A percentile compares a stretch with the other conserved stretches of the same genome.
Conservation (phyloP, 257 asterid genomes). For the Solanum piurae region DNA sequence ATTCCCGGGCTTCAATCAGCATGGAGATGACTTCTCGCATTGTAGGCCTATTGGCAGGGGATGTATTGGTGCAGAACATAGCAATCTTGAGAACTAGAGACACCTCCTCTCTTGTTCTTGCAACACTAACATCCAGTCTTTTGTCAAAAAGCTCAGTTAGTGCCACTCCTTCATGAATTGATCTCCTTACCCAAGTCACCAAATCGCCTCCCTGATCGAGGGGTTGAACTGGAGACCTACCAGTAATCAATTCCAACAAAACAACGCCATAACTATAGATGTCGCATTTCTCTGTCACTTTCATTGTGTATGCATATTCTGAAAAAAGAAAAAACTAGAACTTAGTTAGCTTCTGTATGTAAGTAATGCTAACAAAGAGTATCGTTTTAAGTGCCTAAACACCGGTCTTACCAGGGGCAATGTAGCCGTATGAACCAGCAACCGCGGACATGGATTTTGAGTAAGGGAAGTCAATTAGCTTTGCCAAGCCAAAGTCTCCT, state of each 20-base stretch:
- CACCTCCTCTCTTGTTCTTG: constrained; percentile 55
- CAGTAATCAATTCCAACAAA: constrained; percentile 61
- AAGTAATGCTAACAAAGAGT: background rate
- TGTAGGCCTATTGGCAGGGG: constrained; percentile 75
- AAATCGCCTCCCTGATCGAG: constrained; percentile 82
- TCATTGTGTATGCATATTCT: constrained; percentile 94
- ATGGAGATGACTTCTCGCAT: constrained; percentile 74
- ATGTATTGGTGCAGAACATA: constrained; percentile 64
- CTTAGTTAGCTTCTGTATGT: background rate
- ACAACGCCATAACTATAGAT: constrained; percentile 85
- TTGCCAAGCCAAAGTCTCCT: constrained; percentile 88
- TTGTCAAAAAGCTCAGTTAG: constrained; percentile 45
- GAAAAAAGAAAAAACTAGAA: constrained; percentile 8
- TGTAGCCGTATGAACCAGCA: constrained; percentile 93
- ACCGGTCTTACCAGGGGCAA: constrained; percentile 69
- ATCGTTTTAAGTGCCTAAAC: background rate
- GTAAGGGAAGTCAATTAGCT: constrained; percentile 57
- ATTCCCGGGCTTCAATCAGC: constrained; percentile 60
- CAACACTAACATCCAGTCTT: constrained; percentile 42
- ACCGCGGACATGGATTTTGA: constrained; percentile 91
- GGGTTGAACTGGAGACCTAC: constrained; percentile 78
- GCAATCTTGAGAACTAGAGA: constrained; percentile 74
- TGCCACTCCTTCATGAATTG: constrained; percentile 27
- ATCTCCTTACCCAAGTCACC: constrained; percentile 58
- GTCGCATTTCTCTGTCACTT: constrained; percentile 88